These are phyloP conservation scores for Clohesyomyces aquaticus DNA, from an alignment of 495 filamentous ascomycete genomes.

Conservation along the genomic window DNA sequence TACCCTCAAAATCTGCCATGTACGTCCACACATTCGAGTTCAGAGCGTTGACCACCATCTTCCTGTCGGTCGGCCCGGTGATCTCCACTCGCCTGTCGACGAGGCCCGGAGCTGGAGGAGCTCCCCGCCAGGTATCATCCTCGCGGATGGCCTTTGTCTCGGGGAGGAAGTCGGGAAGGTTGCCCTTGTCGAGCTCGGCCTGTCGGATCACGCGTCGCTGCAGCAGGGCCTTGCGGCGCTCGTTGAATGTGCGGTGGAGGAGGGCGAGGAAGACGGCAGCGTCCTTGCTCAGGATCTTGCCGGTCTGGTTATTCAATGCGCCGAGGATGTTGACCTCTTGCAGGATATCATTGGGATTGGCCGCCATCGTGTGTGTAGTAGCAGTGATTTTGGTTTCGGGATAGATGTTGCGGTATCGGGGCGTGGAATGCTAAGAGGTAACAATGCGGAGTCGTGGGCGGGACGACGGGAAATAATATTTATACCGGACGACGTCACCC, in stretches of 20 bases:
- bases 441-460: conserved; percentile 25
- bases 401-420: conserved; percentile 22
- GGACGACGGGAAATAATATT: conserved; percentile 18
- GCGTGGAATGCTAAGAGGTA: conserved; percentile 20
- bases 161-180: conserved; percentile 91
- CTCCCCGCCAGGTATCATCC: conserved; percentile 91
- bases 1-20: conserved; percentile 99
- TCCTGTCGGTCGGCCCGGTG: conserved; percentile 94
- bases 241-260: conserved; percentile 92
- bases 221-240: conserved; percentile 83
- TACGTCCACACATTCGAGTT: conserved; percentile 99
- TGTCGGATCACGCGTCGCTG: conserved; percentile 86
- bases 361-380: conserved; percentile 36
- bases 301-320: conserved; percentile 71
- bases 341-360: conserved; percentile 65
- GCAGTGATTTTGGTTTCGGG: conserved; percentile 3
- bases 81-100: conserved; percentile 98
- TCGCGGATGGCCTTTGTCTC: conserved; percentile 97
- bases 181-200: conserved; percentile 90
- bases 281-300: conserved; percentile 89
- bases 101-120: conserved; percentile 88
- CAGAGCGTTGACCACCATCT: conserved; percentile 99
- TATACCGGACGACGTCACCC: conserved; percentile 33
- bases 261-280: conserved; percentile 92
- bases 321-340: conserved; percentile 88